Evolutionary conservation across 495 filamentous ascomycete species (phyloP).

Genomic region (Penicillium argentinense): DNA sequence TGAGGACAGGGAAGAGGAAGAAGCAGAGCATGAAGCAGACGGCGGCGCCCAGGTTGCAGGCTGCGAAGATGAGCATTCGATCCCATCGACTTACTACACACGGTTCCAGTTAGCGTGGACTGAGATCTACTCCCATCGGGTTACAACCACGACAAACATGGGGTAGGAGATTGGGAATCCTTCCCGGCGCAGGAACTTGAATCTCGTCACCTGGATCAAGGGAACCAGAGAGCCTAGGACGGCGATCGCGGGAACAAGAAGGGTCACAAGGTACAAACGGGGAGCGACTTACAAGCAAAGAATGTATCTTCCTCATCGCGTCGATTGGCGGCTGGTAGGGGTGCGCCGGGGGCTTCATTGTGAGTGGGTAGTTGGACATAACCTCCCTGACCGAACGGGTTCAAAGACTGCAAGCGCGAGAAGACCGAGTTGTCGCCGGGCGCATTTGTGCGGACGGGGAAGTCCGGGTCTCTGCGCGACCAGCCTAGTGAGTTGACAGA

Average conservation of each 20-base stretch:
- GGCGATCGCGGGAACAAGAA: constrained; percentile 26
- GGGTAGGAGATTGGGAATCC: constrained; percentile 21
- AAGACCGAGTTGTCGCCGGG: constrained; percentile 67
- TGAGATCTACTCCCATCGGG: constrained; percentile 16
- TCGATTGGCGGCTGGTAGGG: constrained; percentile 78
- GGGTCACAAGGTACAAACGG: constrained; percentile 17
- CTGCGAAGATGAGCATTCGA: constrained; percentile 85
- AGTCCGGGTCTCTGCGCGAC: constrained; percentile 81
- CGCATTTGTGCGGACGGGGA: constrained; percentile 77
- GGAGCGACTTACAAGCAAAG: constrained; percentile 83
- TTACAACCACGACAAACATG: constrained; percentile 23
- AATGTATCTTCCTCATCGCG: constrained; percentile 94
- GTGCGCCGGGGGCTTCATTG: constrained; percentile 75
- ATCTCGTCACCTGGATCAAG: constrained; percentile 37
- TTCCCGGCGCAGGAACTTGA: constrained; percentile 42
- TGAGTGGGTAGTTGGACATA: constrained; percentile 89
- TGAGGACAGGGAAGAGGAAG: constrained; percentile 77
- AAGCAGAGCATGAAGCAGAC: constrained; percentile 94
- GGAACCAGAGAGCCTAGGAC: constrained; percentile 9
- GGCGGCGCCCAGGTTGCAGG: constrained; percentile 85
- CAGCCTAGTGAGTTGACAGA: constrained; percentile 94
- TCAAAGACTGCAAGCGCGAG: constrained; percentile 78
- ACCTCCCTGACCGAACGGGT: constrained; percentile 84
- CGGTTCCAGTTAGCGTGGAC: constrained; percentile 21
- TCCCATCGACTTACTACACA: constrained; percentile 93